Conservation (phyloP, 2,329 filamentous ascomycete species). For the Colletotrichum sp. region DNA sequence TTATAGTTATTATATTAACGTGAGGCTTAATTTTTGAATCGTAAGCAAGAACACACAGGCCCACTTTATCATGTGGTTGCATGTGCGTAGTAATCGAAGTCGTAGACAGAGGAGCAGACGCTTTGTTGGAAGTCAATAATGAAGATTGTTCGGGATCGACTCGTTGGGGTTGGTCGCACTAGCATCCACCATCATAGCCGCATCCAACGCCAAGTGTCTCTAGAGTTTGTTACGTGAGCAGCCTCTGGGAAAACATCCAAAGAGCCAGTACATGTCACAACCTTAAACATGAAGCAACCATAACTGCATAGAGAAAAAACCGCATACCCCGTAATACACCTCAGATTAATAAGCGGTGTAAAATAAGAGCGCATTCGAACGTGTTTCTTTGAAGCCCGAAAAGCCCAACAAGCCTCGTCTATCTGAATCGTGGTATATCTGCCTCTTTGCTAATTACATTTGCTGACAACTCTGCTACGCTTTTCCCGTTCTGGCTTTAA, state of each 20-base stretch:
- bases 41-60: too few relatives aligned
- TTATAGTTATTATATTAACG: too few relatives aligned
- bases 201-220: too few relatives aligned
- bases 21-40: too few relatives aligned
- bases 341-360: background rate
- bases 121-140: too few relatives aligned
- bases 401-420: background rate
- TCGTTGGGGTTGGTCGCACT: too few relatives aligned
- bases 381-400: background rate
- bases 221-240: too few relatives aligned
- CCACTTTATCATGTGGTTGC: too few relatives aligned
- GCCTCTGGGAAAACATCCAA: background rate
- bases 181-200: too few relatives aligned
- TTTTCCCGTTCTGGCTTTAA: background rate
- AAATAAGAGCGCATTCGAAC: rapidly evolving
- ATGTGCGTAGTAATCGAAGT: too few relatives aligned
- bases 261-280: background rate
- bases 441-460: background rate
- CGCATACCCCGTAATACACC: rapidly evolving
- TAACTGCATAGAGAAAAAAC: background rate
- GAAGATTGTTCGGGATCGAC: too few relatives aligned
- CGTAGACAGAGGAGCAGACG: too few relatives aligned
- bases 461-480: rapidly evolving
- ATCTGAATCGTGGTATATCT: background rate
- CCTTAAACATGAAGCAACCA: background rate